Evolutionary conservation across 176 grass and related monocot genomes (phyloP), one percentile per base, ranked within the genome.

Genomic region (Oryza punctata): DNA sequence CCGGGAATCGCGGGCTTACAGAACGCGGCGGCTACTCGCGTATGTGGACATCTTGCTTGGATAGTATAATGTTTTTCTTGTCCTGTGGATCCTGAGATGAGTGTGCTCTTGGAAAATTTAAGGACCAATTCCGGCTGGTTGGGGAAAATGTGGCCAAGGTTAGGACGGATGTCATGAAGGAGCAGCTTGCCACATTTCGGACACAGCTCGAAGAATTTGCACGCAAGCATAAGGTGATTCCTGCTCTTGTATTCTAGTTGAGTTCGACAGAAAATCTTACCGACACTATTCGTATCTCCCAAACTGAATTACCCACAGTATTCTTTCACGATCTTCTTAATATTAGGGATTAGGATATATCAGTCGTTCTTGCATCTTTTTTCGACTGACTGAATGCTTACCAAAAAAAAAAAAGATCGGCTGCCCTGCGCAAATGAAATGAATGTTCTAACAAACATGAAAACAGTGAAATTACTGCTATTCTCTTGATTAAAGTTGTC

Each of bases 91-190:
- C 40, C 11, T 81, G 40, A 70, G 23, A 77, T 77, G 24, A 23
- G 10, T 1, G 0, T 44, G 12, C 72, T 23, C 1, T 65, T 67
- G 44, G 13, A 28, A 86, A 77, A 12, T 77, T 85, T 69, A 30
- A 98, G 96, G 89, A 98, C 57, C 91, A 98, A 74, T 94, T 93
- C 84, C 89, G 93, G 28, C 27, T 85, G 76, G 93, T 94, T 12
- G 93, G 93, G 12, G 96, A 98, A 82, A 91, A 98, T 92, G 96
- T 98, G 45, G 93, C 96, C 73, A 92, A 85, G 89, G 90, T 98
- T n/a, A 93, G 89, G 84, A 88, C 91, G 25, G 96, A 98, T 88
- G 89, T 98, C 65, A 98, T 95, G 91, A 93, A 93, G 76, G 96
- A 98, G 83, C 96, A 98, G 83, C 96, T 98, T 2, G 77, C 89